A percentile compares a stretch with the other conserved stretches of the same genome.
phyloP scores from a whole-genome alignment of 1,284 basidiomycete species.

The Rhodotorula sp. region DNA sequence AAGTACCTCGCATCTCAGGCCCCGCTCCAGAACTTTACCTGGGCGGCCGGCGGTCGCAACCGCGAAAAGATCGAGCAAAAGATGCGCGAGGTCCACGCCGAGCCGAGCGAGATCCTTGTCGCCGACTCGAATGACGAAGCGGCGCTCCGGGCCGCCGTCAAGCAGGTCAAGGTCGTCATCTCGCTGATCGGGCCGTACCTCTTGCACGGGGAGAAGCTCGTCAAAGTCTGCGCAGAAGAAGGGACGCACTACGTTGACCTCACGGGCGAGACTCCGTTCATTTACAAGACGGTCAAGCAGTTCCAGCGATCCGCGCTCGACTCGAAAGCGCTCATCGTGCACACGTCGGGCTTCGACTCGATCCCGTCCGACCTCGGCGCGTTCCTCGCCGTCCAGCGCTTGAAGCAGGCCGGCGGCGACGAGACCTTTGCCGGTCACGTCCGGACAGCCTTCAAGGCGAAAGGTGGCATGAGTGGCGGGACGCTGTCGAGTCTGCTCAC shows the following conservation, averaged over 20 bases:
- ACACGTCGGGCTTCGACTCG: constrained; percentile 42
- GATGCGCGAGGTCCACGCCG: constrained; percentile 29
- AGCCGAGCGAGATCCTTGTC: constrained; percentile 23
- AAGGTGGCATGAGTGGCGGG: constrained; percentile 41
- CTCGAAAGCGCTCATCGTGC: constrained; percentile 40
- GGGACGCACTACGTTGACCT: constrained; percentile 42
- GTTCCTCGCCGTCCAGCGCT: constrained; percentile 41
- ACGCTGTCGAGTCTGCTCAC: constrained; percentile 36
- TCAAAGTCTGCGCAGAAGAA: constrained; percentile 40
- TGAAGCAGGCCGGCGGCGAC: constrained; percentile 32
- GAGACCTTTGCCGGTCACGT: constrained; percentile 37
- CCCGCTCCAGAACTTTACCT: constrained; percentile 12
- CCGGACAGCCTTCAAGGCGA: constrained; percentile 22
- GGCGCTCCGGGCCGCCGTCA: constrained; percentile 69
- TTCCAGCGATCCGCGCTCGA: constrained; percentile 28
- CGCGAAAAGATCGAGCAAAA: constrained; percentile 32
- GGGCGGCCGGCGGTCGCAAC: constrained; percentile 39
- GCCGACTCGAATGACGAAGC: constrained; percentile 39
- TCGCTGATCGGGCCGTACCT: constrained; percentile 42
- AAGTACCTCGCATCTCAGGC: constrained; percentile 33
- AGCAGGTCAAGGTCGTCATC: constrained; percentile 48
- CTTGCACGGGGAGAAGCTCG: constrained; percentile 37
- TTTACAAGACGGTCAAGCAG: constrained; percentile 29
- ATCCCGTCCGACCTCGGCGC: constrained; percentile 43
- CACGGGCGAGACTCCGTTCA: constrained; percentile 41